Conservation (phyloP, 2,329 filamentous ascomycete genomes). For the Cordyceps javanica region DNA sequence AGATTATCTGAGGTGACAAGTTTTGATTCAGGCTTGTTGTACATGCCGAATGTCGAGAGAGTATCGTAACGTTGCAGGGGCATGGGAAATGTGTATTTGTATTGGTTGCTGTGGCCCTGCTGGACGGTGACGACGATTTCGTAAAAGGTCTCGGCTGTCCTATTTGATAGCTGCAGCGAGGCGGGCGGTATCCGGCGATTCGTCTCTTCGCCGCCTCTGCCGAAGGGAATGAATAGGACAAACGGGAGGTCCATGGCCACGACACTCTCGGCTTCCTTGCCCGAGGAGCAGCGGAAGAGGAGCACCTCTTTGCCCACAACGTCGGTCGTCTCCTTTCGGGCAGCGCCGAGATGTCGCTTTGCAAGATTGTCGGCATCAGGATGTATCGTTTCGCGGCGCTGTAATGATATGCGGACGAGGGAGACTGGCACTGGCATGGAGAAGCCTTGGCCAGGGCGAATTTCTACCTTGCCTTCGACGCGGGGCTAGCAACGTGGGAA, state of each 20-base stretch:
- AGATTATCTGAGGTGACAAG: constrained; percentile 83
- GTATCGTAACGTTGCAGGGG: constrained; percentile 93
- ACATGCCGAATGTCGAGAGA: constrained; percentile 97
- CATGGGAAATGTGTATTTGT: constrained; percentile 86
- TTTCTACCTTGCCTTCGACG: constrained; percentile 96
- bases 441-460: constrained; percentile 76
- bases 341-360: constrained; percentile 84
- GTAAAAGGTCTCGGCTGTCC: constrained; percentile 95
- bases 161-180: constrained; percentile 80
- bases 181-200: constrained; percentile 87
- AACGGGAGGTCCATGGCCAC: constrained; percentile 97
- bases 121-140: constrained; percentile 95
- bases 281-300: constrained; percentile 77
- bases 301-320: constrained; percentile 94
- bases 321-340: constrained; percentile 83
- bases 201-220: constrained; percentile 81
- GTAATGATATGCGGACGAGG: constrained; percentile 87
- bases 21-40: constrained; percentile 88
- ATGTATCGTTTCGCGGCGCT: constrained; percentile 92
- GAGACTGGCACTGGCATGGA: constrained; percentile 88
- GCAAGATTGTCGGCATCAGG: constrained; percentile 90
- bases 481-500: constrained; percentile 59
- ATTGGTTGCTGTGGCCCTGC: constrained; percentile 79
- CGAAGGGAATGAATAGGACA: constrained; percentile 94
- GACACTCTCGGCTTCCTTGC: constrained; percentile 80